Percentiles rank a stretch among this genome's conserved stretches.
These are phyloP conservation scores for Cornus florida DNA, from an alignment of 148 eudicot genomes.

Conservation along the genomic window DNA sequence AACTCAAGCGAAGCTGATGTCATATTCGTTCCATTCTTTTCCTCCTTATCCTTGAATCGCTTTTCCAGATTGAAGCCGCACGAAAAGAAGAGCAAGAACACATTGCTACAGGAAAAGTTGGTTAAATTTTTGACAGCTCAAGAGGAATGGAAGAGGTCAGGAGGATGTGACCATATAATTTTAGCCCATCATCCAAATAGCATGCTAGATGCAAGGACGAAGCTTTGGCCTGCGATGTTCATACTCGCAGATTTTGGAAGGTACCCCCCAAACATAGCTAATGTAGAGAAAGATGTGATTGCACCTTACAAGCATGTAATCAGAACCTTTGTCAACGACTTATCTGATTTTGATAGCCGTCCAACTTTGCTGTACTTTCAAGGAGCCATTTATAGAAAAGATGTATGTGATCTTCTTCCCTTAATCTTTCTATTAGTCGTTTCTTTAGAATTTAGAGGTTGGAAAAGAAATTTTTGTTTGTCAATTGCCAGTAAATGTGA, in stretches of 20 bases:
- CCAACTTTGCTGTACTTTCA: constrained; percentile 82
- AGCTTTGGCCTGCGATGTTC: constrained; percentile 86
- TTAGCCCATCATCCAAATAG: constrained; percentile 97
- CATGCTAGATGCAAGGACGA: constrained; percentile 72
- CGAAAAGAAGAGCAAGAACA: constrained; percentile 48
- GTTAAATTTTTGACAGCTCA: constrained; percentile 62
- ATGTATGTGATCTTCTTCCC: constrained; percentile 49
- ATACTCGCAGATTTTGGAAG: constrained; percentile 95
- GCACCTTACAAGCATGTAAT: constrained; percentile 91
- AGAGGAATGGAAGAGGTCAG: constrained; percentile 87
- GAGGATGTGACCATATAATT: constrained; percentile 82
- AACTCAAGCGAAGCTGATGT: constrained; percentile 93
- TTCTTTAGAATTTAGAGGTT: not conserved
- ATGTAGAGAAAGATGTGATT: constrained; percentile 91
- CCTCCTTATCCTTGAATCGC: constrained; percentile 80
- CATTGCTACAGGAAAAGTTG: constrained; percentile 64
- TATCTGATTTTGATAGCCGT: constrained; percentile 76
- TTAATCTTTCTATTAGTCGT: not conserved
- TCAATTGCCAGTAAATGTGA: not conserved
- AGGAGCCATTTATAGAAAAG: constrained; percentile 94
- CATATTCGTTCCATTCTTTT: constrained; percentile 89
- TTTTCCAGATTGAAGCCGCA: constrained; percentile 50
- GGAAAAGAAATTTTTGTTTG: not conserved
- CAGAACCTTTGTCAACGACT: constrained; percentile 58
- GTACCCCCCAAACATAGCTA: constrained; percentile 89